A percentile compares a stretch with the other conserved stretches of the same genome.
Evolutionary conservation across 1,139 yeast species (phyloP).

Genomic region (Scheffersomyces quercinus): DNA sequence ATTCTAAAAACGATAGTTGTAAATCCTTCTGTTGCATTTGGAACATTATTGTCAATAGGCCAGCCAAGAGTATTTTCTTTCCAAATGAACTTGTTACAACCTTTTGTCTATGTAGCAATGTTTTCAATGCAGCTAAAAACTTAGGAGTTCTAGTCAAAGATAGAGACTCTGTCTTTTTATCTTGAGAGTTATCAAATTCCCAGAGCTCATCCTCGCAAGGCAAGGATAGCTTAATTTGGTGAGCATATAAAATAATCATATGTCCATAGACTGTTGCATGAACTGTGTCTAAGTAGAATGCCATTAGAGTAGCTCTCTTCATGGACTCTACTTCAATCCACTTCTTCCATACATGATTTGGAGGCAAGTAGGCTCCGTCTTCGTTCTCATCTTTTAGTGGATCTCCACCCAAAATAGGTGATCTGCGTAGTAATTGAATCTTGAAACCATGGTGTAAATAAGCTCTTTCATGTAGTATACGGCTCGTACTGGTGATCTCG

Average conservation of each 20-base stretch:
- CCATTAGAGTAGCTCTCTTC: constrained; percentile 33
- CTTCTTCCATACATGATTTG: constrained; percentile 21
- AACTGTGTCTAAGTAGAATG: constrained; percentile 33
- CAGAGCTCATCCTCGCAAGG: constrained; percentile 35
- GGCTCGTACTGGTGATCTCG: constrained; percentile 50
- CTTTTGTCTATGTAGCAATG: constrained; percentile 52
- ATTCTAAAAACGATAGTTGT: constrained; percentile 44
- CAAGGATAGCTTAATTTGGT: constrained; percentile 29
- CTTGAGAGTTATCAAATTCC: constrained; percentile 21
- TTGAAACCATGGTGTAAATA: constrained; percentile 76
- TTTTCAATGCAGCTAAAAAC: constrained; percentile 58
- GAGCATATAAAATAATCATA: constrained; percentile 28
- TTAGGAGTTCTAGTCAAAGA: constrained; percentile 9
- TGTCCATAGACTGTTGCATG: constrained; percentile 36
- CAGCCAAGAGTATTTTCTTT: constrained; percentile 64
- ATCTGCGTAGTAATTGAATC: constrained; percentile 66
- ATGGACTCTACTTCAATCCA: constrained; percentile 36
- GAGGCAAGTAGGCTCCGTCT: constrained; percentile 8
- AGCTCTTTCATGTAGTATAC: constrained; percentile 68
- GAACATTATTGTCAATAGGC: constrained; percentile 63
- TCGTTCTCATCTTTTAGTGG: constrained; percentile 29
- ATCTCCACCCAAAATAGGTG: constrained; percentile 71
- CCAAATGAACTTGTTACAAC: constrained; percentile 56
- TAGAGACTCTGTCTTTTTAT: constrained; percentile 9
- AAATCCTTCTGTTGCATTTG: constrained; percentile 74